phyloP scores from a whole-genome alignment of 2,329 filamentous ascomycete genomes.

The Ceratocystis destructans region DNA sequence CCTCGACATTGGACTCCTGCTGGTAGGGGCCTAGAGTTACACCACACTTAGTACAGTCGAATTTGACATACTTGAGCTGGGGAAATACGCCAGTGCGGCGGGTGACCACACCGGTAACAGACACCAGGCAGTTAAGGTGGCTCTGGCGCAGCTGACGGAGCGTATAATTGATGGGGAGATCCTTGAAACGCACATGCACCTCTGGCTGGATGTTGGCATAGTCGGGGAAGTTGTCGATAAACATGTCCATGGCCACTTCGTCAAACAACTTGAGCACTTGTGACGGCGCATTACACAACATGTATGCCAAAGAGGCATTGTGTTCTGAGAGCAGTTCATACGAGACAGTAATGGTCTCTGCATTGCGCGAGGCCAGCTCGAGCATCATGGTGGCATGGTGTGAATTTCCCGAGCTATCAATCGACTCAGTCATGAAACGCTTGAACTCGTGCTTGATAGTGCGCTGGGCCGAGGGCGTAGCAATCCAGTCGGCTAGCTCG shows the following conservation, averaged over 20 bases:
- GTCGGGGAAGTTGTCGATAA: slow-evolving; percentile 89
- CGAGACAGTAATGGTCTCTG: slow-evolving; percentile 89
- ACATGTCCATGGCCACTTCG: slow-evolving; percentile 90
- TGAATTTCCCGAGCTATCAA: slow-evolving; percentile 73
- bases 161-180: slow-evolving; percentile 88
- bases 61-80: slow-evolving; percentile 96
- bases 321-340: slow-evolving; percentile 82
- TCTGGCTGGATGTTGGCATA: slow-evolving; percentile 96
- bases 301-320: slow-evolving; percentile 90
- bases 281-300: slow-evolving; percentile 86
- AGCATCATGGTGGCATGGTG: slow-evolving; percentile 91
- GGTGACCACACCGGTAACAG: slow-evolving; percentile 90
- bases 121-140: slow-evolving; percentile 88
- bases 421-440: slow-evolving; percentile 91
- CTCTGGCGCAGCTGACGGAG: slow-evolving; percentile 87
- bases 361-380: slow-evolving; percentile 92
- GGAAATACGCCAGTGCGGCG: slow-evolving; percentile 90
- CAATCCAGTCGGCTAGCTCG: slow-evolving; percentile 90
- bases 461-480: slow-evolving; percentile 74
- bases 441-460: slow-evolving; percentile 97
- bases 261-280: slow-evolving; percentile 95
- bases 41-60: slow-evolving; percentile 88
- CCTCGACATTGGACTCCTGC: slow-evolving; percentile 90
- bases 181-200: slow-evolving; percentile 92
- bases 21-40: slow-evolving; percentile 89